phyloP scores from a whole-genome alignment of 2,329 filamentous ascomycete genomes.

The Mollisiaceae sp. region DNA sequence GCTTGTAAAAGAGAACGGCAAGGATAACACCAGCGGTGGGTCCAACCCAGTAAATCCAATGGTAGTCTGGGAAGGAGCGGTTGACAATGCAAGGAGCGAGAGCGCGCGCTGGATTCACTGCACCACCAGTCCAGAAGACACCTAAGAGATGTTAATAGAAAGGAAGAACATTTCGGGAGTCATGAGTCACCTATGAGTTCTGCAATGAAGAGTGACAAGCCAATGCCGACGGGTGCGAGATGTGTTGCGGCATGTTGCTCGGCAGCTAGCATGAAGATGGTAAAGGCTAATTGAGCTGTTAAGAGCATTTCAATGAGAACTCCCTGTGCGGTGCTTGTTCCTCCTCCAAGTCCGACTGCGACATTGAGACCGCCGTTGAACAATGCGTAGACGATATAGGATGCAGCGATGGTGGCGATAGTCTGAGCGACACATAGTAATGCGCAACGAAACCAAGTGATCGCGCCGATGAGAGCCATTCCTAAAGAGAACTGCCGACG shows the following conservation, averaged over 20 bases:
- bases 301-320: conserved; percentile 56
- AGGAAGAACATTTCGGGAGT: not conserved
- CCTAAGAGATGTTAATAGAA: conserved; percentile 36
- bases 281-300: conserved; percentile 54
- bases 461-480: conserved; percentile 45
- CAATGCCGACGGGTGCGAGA: conserved; percentile 55
- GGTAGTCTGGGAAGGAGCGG: conserved; percentile 47
- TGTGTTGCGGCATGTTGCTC: conserved; percentile 56
- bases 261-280: conserved; percentile 57
- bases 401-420: conserved; percentile 45
- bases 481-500: conserved; percentile 44
- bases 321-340: conserved; percentile 50
- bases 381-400: conserved; percentile 49
- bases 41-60: conserved; percentile 59
- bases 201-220: conserved; percentile 51
- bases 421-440: conserved; percentile 44
- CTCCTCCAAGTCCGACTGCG: conserved; percentile 48
- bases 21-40: conserved; percentile 56
- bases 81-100: conserved; percentile 54
- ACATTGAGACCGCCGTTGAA: conserved; percentile 52
- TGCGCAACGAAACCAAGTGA: conserved; percentile 42
- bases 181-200: conserved; percentile 46
- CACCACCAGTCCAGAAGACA: conserved; percentile 54
- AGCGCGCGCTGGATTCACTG: conserved; percentile 53
- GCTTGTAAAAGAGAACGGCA: conserved; percentile 55